Evolutionary conservation across 345 rosid species (phyloP).

Genomic region (Pseudoturritis turrita): DNA sequence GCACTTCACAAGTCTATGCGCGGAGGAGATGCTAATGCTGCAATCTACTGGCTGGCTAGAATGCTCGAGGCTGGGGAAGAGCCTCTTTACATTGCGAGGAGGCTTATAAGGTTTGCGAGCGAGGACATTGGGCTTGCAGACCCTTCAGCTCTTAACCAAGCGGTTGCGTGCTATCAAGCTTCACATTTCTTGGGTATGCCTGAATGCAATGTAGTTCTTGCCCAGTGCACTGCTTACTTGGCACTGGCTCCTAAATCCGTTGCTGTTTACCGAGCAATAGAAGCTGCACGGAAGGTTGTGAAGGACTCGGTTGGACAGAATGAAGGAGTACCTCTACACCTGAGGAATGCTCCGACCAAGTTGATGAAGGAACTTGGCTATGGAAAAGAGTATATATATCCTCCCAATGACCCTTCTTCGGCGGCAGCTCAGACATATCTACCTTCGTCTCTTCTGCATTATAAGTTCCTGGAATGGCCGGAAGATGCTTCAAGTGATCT

Average conservation of each 20-base stretch:
- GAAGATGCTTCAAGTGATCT: neutral
- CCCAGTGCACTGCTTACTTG: slow-evolving; percentile 75
- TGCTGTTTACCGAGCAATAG: slow-evolving; percentile 62
- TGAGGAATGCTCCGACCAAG: slow-evolving; percentile 82
- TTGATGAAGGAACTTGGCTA: slow-evolving; percentile 78
- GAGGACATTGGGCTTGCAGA: slow-evolving; percentile 87
- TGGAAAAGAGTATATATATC: slow-evolving; percentile 71
- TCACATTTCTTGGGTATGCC: slow-evolving; percentile 90
- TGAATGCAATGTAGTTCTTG: slow-evolving; percentile 71
- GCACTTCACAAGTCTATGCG: slow-evolving; percentile 89
- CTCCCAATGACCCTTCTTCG: slow-evolving; percentile 58
- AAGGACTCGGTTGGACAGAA: slow-evolving; percentile 73
- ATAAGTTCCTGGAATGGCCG: slow-evolving; percentile 79
- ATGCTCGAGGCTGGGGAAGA: slow-evolving; percentile 87
- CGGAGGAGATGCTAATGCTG: slow-evolving; percentile 72
- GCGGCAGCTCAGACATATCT: slow-evolving; percentile 49
- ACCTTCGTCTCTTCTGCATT: slow-evolving; percentile 57
- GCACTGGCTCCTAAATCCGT: slow-evolving; percentile 79
- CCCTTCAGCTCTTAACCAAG: slow-evolving; percentile 69
- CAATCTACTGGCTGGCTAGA: slow-evolving; percentile 78
- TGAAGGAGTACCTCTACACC: slow-evolving; percentile 79
- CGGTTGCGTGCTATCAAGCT: slow-evolving; percentile 88
- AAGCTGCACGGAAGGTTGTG: slow-evolving; percentile 61
- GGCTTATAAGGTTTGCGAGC: slow-evolving; percentile 77
- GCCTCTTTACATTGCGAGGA: slow-evolving; percentile 81